These are phyloP conservation scores for Botrytis elliptica DNA, from an alignment of 2,329 filamentous ascomycete genomes.

Conservation along the genomic window DNA sequence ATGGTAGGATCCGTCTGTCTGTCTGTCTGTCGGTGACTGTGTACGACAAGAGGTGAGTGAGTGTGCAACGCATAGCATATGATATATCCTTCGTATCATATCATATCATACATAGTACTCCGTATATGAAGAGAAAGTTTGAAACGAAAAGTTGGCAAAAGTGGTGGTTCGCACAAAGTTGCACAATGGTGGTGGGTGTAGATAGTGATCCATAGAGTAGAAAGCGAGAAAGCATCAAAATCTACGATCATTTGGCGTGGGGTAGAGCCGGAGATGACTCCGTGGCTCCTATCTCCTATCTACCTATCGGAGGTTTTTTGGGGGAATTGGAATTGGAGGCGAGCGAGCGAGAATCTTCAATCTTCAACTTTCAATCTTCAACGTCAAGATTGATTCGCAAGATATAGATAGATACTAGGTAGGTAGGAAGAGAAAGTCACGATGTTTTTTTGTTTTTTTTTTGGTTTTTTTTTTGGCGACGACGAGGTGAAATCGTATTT, in stretches of 20 bases:
- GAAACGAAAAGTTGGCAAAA: neutral
- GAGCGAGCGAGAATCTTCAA: neutral
- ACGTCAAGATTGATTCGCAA: neutral
- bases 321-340: neutral
- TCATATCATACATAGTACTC: no score
- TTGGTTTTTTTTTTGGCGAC: neutral
- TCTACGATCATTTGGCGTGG: neutral
- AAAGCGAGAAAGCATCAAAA: neutral
- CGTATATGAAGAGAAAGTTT: neutral
- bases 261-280: neutral
- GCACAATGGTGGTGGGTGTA: neutral
- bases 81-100: no score
- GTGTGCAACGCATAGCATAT: neutral
- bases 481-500: neutral
- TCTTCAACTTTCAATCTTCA: no score
- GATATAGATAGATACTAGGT: no score
- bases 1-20: neutral
- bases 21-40: neutral
- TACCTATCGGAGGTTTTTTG: neutral
- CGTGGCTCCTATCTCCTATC: neutral
- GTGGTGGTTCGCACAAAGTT: neutral
- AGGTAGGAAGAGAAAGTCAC: neutral
- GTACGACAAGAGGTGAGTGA: neutral
- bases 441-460: neutral
- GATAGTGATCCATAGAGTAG: no score